Base-by-base conservation (phyloP, 1,284 basidiomycete species). In the Trichosporon coremiiforme region DNA sequence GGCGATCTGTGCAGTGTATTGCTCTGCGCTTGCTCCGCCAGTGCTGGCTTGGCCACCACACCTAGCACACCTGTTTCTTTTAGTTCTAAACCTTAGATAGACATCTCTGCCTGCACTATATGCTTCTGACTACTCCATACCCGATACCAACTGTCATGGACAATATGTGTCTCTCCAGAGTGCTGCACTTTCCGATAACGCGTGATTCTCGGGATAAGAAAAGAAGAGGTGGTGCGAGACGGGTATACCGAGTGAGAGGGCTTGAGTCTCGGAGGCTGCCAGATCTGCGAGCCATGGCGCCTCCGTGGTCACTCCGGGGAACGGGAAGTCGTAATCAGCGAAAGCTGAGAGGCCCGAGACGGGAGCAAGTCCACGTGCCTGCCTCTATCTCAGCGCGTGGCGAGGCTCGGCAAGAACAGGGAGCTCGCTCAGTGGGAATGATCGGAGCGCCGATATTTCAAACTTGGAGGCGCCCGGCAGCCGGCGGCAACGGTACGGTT, bases 391-490 rank as follows among this genome's bases (percentile, higher is more conserved):
- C 55, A 60, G 13, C 55, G 41, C 9, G 55, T 29, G 15, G 55
- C 50, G 50, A 13, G 50, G 50, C 50, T 53, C 50, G 50, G 50
- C 50, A 53, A 53, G 50, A 15, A 12, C 15, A 5, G 53, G 25
- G 25, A 25, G 8, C 25, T 15, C n/a, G 53, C 25, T 25, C 9
- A 31, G 57, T 62, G 57, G 57, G 57, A 62, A 62, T n/a, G 57
- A 13, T 33, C 57, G 57, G 57, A 62, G 57, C 57, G 57, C 57
- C 57, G 57, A 33, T 62, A 62, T 62, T 62, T 33, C 57, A 62
- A 62, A 62, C 57, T 13, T 33, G 57, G 31, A n/a, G 15, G 2
- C 17, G 17, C 0, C 57, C 57, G 57, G 57, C 29, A 62, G 29
- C 57, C 57, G 57, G 57, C 57, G 57, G 50, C 50, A 62, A n/a